Percentiles rank a stretch among this genome's conserved stretches.
Evolutionary conservation across 371 early-diverging fungal species (phyloP).

Genomic region (Apophysomyces trapeziformis): DNA sequence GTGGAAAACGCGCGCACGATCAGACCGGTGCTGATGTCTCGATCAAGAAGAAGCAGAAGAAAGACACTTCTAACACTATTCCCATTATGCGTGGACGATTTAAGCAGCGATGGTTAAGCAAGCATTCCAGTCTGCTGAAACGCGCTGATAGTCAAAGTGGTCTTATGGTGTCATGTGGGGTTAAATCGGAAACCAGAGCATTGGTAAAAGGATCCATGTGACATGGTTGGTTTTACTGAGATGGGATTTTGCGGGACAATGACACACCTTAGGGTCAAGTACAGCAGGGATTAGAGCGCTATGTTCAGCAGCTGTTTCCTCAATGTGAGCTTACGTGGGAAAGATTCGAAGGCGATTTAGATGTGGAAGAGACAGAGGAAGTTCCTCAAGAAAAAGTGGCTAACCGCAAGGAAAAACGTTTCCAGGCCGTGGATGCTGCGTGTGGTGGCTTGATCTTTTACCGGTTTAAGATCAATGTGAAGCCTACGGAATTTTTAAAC

Average conservation of each 20-base stretch:
- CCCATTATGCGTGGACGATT: slow-evolving; percentile 57
- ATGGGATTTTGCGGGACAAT: background rate
- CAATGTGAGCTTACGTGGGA: slow-evolving; percentile 46
- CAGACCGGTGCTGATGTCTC: background rate
- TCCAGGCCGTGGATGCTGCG: slow-evolving; percentile 59
- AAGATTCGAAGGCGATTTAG: slow-evolving; percentile 45
- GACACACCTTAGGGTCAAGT: slow-evolving; percentile 49
- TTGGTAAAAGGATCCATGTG: slow-evolving; percentile 27
- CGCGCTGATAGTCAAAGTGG: slow-evolving; percentile 44
- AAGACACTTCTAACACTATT: slow-evolving; percentile 37
- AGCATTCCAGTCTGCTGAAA: slow-evolving; percentile 54
- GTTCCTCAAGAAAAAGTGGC: slow-evolving; percentile 26
- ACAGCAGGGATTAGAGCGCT: slow-evolving; percentile 43
- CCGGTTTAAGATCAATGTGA: slow-evolving; percentile 55
- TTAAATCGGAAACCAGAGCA: slow-evolving; percentile 58
- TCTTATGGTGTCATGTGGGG: slow-evolving; percentile 49
- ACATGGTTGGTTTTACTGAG: background rate
- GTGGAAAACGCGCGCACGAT: background rate
- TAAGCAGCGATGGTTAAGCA: slow-evolving; percentile 57
- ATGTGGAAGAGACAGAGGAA: slow-evolving; percentile 36
- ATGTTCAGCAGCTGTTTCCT: slow-evolving; percentile 47
- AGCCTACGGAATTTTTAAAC: slow-evolving; percentile 47
- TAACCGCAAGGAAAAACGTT: slow-evolving; percentile 43
- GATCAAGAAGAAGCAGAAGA: slow-evolving; percentile 25
- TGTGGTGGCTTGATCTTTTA: slow-evolving; percentile 59